Percentiles rank a stretch among this genome's conserved stretches.
Evolutionary conservation across 129 eudicot genomes (phyloP).

Genomic region (Chrysanthemum seticuspe): DNA sequence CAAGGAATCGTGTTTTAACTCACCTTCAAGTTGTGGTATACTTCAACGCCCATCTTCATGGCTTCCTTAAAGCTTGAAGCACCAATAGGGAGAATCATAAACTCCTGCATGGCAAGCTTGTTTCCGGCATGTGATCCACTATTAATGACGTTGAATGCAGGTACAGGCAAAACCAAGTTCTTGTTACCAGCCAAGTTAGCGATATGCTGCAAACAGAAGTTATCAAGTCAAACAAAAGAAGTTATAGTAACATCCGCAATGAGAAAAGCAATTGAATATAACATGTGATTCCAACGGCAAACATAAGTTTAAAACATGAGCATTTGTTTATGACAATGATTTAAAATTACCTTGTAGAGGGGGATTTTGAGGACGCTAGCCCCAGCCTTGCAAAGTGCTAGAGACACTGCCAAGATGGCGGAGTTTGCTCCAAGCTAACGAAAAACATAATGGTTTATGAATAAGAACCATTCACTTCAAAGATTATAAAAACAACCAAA

Average conservation of each 20-base stretch:
- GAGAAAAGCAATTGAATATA: neutral
- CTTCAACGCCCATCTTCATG: conserved; percentile 99
- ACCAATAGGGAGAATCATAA: conserved; percentile 95
- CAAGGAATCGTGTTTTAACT: conserved; percentile 11
- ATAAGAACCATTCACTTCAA: conserved; percentile 18
- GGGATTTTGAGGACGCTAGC: conserved; percentile 76
- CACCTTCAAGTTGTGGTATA: conserved; percentile 92
- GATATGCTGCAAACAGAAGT: conserved; percentile 58
- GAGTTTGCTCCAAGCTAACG: conserved; percentile 77
- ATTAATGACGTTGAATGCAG: conserved; percentile 94
- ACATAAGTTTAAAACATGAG: too few species aligned
- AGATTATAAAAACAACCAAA: neutral
- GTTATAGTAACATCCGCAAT: too few species aligned
- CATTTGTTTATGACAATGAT: too few species aligned
- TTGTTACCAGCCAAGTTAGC: conserved; percentile 95
- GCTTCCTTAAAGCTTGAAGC: conserved; percentile 93
- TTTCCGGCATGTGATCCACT: conserved; percentile 99
- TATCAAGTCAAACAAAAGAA: conserved; percentile 13
- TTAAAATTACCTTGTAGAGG: conserved; percentile 64
- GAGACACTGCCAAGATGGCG: conserved; percentile 88
- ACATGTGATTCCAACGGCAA: neutral
- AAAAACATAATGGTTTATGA: neutral
- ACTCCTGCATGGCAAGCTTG: conserved; percentile 99
- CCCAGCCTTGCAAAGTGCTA: conserved; percentile 93
- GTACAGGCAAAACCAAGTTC: conserved; percentile 85